Evolutionary conservation across 345 rosid genomes (phyloP).

Genomic region (Moricandia moricandioides): DNA sequence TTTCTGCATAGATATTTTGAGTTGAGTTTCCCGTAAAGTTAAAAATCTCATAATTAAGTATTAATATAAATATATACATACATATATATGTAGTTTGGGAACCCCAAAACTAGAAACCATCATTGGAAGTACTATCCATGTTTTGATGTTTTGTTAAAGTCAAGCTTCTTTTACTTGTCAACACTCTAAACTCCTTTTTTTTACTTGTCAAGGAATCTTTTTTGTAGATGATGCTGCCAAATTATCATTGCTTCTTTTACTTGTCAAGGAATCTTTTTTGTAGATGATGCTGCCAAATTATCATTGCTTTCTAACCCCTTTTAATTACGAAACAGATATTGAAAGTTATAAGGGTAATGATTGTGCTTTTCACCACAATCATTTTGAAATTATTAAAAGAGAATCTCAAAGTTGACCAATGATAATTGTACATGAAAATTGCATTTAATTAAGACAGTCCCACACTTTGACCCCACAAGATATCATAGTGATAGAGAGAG

Average conservation of each 20-base stretch:
- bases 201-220: background rate
- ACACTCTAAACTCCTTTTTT: background rate
- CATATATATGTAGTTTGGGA: too few relatives aligned
- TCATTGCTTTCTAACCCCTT: too few relatives aligned
- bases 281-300: too few relatives aligned
- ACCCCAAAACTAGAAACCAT: too few relatives aligned
- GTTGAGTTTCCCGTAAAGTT: too few relatives aligned
- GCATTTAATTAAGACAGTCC: slow-evolving; percentile 33
- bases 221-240: too few relatives aligned
- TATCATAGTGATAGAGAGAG: slow-evolving; percentile 14
- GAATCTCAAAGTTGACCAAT: slow-evolving; percentile 37
- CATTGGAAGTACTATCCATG: too few relatives aligned
- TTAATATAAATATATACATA: too few relatives aligned
- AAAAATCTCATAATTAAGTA: too few relatives aligned
- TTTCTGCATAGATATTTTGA: too few relatives aligned
- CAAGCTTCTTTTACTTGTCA: background rate
- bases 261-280: too few relatives aligned
- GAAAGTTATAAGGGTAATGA: background rate
- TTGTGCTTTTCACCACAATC: background rate
- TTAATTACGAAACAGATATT: background rate
- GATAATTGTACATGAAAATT: slow-evolving; percentile 26
- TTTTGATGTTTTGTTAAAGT: slow-evolving; percentile 18
- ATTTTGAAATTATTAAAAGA: background rate
- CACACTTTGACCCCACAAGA: slow-evolving; percentile 29
- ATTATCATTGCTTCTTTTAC: too few relatives aligned